Base-by-base conservation (phyloP, 2,329 filamentous ascomycete species). In the Stemphylium beticola region DNA sequence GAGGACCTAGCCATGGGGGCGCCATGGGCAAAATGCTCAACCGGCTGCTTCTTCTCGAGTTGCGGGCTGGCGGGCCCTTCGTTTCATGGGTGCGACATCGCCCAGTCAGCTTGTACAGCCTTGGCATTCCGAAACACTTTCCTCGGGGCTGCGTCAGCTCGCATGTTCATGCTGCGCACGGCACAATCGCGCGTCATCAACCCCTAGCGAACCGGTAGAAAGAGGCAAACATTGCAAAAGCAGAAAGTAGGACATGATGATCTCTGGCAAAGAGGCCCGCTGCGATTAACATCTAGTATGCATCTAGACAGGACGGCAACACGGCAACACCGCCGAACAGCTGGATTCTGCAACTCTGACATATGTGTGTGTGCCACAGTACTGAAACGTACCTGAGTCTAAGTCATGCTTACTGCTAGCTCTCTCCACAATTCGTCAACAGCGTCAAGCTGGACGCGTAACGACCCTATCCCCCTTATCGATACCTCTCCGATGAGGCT, bases 401-500 rank as follows among this genome's bases (percentile, higher is more conserved):
- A 53, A 55, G 41, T 40, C 52, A 61, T 59, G 55, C 62, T 53
- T 63, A 49, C 55, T 39, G 55, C 57, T 56, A 60, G 55, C 47
- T 40, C 34, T 62, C 69, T 62, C 71, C 69, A 73, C 68, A 65
- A 49, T 64, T 68, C 60, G 53, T 67, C 62, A 61, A 62, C 67
- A 59, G 53, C 61, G 56, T 54, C 36, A 61, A 63, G 65, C 63
- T 65, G 61, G 68, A 69, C 69, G 69, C 69, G 72, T 73, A 67
- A 69, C 62, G 70, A 65, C 54, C 54, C 58, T 57, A 59, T 60
- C 52, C 47, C 52, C 49, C 54, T 55, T 56, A 45, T 65, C 56
- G 61, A 62, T 56, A 61, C 52, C 39, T 59, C 56, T 45, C 49
- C 53, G 55, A 44, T 36, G 47, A 46, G 52, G 31, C 55, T 53